phyloP scores from a whole-genome alignment of 73 alveolate genomes.

The Halteria grandinella region DNA sequence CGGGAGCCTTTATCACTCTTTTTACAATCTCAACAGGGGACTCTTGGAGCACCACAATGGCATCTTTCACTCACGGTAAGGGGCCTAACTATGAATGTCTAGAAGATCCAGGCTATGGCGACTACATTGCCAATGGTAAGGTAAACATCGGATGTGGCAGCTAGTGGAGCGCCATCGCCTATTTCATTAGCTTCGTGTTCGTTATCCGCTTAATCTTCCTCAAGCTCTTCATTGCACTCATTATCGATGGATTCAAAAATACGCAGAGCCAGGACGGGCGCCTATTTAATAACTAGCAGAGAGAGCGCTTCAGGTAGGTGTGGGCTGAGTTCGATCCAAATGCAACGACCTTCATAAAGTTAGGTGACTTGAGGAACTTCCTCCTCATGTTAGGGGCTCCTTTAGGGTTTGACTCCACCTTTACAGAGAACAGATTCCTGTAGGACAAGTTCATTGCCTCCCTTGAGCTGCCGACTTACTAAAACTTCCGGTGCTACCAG shows the following conservation, averaged over 20 bases:
- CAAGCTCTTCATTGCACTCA: conserved; percentile 78
- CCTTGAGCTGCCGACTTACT: conserved; percentile 52
- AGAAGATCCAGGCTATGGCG: conserved; percentile 32
- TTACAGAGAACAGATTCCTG: neutral
- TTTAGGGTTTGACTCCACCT: conserved; percentile 49
- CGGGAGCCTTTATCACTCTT: conserved; percentile 42
- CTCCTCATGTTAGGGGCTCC: conserved; percentile 38
- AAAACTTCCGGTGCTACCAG: conserved; percentile 22
- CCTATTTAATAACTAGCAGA: conserved; percentile 27
- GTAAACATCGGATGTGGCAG: conserved; percentile 37
- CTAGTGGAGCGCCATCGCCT: conserved; percentile 15
- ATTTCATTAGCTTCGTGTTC: conserved; percentile 55
- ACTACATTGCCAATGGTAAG: conserved; percentile 9
- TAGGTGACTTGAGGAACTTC: conserved; percentile 6
- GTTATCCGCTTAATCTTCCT: conserved; percentile 71
- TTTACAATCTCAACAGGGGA: conserved; percentile 65
- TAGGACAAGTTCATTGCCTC: conserved; percentile 20
- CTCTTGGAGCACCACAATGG: conserved; percentile 60
- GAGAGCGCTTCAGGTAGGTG: conserved; percentile 8
- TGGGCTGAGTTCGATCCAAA: conserved; percentile 67
- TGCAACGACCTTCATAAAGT: conserved; percentile 43
- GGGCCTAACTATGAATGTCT: conserved; percentile 16
- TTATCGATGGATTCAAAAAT: conserved; percentile 61
- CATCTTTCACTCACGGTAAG: neutral
- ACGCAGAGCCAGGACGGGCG: conserved; percentile 23